Percentiles rank a stretch among this genome's conserved stretches.
Conservation (phyloP, 768 basidiomycete species). For the Auriscalpium orientale region DNA sequence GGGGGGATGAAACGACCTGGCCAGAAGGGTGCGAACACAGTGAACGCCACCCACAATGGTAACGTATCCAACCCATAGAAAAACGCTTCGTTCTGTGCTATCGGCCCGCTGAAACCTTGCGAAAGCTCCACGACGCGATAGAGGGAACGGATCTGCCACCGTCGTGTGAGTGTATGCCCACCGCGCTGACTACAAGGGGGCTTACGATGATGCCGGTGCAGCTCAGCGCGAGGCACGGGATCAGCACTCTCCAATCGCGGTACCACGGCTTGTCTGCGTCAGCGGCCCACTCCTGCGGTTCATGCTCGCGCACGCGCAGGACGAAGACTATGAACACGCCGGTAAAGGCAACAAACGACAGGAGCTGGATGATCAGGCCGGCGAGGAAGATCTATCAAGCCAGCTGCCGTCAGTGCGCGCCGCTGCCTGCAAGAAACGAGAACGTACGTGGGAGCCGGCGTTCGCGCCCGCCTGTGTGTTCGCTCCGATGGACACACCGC, state of each 20-base stretch:
- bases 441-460: slow-evolving; percentile 30
- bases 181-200: slow-evolving; percentile 2
- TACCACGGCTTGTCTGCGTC: slow-evolving; percentile 37
- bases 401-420: too few species aligned
- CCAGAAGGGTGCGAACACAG: slow-evolving; percentile 54
- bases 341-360: slow-evolving; percentile 16
- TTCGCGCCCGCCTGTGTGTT: slow-evolving; percentile 22
- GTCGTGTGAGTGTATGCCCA: background rate
- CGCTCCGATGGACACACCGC: slow-evolving; percentile 36
- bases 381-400: slow-evolving; percentile 2
- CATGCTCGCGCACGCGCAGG: slow-evolving; percentile 33
- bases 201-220: slow-evolving; percentile 58
- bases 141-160: slow-evolving; percentile 50
- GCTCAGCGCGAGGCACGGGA: slow-evolving; percentile 41
- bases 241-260: slow-evolving; percentile 53
- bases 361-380: slow-evolving; percentile 5
- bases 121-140: slow-evolving; percentile 52
- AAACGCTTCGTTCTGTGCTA: slow-evolving; percentile 49
- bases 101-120: slow-evolving; percentile 51
- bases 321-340: slow-evolving; percentile 34
- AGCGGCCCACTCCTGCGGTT: slow-evolving; percentile 33
- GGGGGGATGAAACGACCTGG: slow-evolving; percentile 46
- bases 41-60: slow-evolving; percentile 55
- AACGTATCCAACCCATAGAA: slow-evolving; percentile 67
- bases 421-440: background rate